Conservation (phyloP, 768 basidiomycete species). For the Fistulinella prunicolor region DNA sequence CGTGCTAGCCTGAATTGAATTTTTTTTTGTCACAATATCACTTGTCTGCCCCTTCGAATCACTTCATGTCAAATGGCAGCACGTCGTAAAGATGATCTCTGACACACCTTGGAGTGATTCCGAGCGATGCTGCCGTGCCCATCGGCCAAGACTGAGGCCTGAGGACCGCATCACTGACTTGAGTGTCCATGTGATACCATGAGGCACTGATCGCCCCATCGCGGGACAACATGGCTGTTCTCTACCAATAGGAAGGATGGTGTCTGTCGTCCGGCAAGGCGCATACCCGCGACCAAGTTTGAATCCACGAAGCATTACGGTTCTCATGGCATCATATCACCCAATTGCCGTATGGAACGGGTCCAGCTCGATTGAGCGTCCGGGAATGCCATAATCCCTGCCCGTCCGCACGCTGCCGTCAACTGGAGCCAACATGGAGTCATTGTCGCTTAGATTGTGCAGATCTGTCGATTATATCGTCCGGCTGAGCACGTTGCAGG, state of each 20-base stretch:
- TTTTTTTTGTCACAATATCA: neutral
- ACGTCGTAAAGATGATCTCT: neutral
- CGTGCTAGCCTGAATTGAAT: conserved; percentile 17
- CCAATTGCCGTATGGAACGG: conserved; percentile 1
- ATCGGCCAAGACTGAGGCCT: no score
- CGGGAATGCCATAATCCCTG: conserved; percentile 14
- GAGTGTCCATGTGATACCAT: neutral
- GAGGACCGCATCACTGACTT: no score
- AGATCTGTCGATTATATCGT: conserved; percentile 13
- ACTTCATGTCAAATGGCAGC: neutral
- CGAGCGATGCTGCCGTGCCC: no score
- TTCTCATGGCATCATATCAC: conserved; percentile 13
- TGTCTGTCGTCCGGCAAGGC: conserved; percentile 25
- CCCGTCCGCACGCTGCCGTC: conserved; percentile 13
- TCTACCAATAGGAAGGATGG: conserved; percentile 10
- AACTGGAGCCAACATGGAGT: conserved; percentile 1
- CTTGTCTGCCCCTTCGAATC: conserved; percentile 2
- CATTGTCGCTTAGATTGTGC: conserved; percentile 15
- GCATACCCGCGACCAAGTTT: conserved; percentile 3
- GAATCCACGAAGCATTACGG: conserved; percentile 15
- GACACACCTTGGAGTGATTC: neutral
- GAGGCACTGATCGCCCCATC: neutral
- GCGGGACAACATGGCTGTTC: neutral
- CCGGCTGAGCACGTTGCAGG: conserved; percentile 1
- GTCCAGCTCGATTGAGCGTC: conserved; percentile 6